Base-by-base conservation (phyloP, 441 rosid species). In the Breynia disticha region DNA sequence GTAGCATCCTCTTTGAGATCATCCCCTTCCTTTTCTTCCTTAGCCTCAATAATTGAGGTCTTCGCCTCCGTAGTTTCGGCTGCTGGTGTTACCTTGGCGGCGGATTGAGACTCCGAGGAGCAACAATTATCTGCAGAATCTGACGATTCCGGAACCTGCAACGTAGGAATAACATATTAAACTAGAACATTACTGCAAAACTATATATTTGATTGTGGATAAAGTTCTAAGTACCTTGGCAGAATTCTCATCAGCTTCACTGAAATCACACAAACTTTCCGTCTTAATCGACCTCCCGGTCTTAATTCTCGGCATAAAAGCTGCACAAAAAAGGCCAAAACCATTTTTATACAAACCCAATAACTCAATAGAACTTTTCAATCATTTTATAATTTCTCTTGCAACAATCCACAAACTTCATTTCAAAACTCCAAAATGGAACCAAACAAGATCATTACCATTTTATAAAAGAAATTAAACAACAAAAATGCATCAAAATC, bases 261-360 rank as follows among this genome's bases (percentile, higher is more conserved):
- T 75, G 65, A 89, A 84, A 77, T 82, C 84, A 68, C 96, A 94
- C 51, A 89, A 68, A 35, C 73, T 66, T 52, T 83, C 94, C 17
- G 83, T 76, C 64, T 80, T 83, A 28, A 83, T 68, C 11, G 87
- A 81, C 75, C 96, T 78, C 17, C 80, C 74, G 19, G 86, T 71
- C 77, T 82, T 89, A 63, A 94, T 85, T 70, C 78, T 83, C 42
- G 83, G 76, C 87, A 87, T 89, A 63, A 75, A 83, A 72, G 96
- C 97, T 94, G 79, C 81, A 75, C 4, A 57, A 50, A 41, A 35
- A 43, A 57, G 48, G 19, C 22, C 22, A 2, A 12, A 24, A 14
- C 14, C 13, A 1, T 41, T 41, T 3, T 11, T 41, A 41, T 9
- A 15, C 44, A 41, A 41, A 46, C 24, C 2, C 28, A 47, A 54